Evolutionary conservation across 2,329 filamentous ascomycete genomes (phyloP).

Genomic region (Ambrosiella beaveri): DNA sequence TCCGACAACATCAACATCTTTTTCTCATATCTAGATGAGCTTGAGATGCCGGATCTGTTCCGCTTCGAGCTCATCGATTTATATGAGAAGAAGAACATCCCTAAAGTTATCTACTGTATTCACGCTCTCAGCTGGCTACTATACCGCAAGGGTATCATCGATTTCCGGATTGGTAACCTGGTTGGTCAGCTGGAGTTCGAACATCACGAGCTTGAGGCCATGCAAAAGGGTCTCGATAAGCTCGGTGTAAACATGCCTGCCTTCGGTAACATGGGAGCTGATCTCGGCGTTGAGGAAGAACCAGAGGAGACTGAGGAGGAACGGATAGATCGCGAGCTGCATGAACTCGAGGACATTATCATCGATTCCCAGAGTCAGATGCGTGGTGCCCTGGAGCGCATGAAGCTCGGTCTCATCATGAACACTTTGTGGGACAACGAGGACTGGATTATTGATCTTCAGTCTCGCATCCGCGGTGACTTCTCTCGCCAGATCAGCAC

Average conservation of each 20-base stretch:
- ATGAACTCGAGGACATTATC: constrained; percentile 55
- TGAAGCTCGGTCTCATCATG: constrained; percentile 69
- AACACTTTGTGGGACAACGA: constrained; percentile 79
- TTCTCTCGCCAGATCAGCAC: constrained; percentile 68
- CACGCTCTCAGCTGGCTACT: constrained; percentile 96
- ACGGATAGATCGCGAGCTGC: constrained; percentile 62
- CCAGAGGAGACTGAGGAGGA: constrained; percentile 84
- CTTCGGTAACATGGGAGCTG: constrained; percentile 92
- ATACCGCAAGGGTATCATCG: constrained; percentile 83
- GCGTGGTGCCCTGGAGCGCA: constrained; percentile 59
- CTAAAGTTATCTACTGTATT: constrained; percentile 97
- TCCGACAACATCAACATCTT: constrained; percentile 97
- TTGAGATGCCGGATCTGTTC: constrained; percentile 87
- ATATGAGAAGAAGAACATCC: constrained; percentile 99
- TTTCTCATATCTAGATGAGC: constrained; percentile 80
- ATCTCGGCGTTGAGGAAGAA: constrained; percentile 66
- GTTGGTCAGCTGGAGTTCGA: constrained; percentile 95
- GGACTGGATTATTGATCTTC: constrained; percentile 59
- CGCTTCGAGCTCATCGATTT: constrained; percentile 93
- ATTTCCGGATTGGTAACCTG: constrained; percentile 90
- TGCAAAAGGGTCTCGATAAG: constrained; percentile 92
- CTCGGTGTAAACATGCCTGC: constrained; percentile 91
- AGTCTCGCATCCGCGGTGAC: constrained; percentile 73
- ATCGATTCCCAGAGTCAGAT: constrained; percentile 75
- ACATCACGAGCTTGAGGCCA: constrained; percentile 90